These are phyloP conservation scores for Metroxylon sagu DNA, from an alignment of 176 grass and related monocot genomes.

Conservation along the genomic window DNA sequence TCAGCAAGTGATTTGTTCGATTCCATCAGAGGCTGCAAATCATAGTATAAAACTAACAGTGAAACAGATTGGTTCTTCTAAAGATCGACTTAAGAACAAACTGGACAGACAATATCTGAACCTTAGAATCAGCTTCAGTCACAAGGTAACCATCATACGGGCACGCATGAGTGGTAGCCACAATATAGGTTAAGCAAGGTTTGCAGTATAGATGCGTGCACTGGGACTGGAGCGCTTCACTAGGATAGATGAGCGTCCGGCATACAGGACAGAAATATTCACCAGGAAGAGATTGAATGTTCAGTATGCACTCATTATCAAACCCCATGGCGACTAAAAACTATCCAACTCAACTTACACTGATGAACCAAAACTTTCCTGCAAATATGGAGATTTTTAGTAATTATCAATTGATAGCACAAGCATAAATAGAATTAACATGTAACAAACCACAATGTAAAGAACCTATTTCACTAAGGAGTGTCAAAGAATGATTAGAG, in stretches of 20 bases:
- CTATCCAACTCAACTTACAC: background rate
- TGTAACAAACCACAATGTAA: no score
- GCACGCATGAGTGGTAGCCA: conserved; percentile 81
- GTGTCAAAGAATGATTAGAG: no score
- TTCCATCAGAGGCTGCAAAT: conserved; percentile 69
- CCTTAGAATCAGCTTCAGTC: conserved; percentile 92
- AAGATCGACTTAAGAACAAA: background rate
- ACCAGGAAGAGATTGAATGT: conserved; percentile 84
- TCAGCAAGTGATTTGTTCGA: conserved; percentile 72
- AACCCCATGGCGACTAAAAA: conserved; percentile 52
- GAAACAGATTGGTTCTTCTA: background rate
- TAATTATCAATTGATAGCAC: background rate
- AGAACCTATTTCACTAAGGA: no score
- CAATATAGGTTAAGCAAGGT: conserved; percentile 81
- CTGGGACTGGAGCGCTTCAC: conserved; percentile 72
- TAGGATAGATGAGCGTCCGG: conserved; percentile 85
- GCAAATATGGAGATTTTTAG: background rate
- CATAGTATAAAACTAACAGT: conserved; percentile 10
- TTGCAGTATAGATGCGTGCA: conserved; percentile 99
- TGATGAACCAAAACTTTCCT: background rate
- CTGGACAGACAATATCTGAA: conserved; percentile 18
- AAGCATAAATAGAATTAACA: background rate
- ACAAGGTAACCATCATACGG: conserved; percentile 99
- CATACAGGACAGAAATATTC: conserved; percentile 99
- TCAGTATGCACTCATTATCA: conserved; percentile 88